Base-by-base conservation (phyloP, 495 filamentous ascomycete species). In the Cetradonia linearis region DNA sequence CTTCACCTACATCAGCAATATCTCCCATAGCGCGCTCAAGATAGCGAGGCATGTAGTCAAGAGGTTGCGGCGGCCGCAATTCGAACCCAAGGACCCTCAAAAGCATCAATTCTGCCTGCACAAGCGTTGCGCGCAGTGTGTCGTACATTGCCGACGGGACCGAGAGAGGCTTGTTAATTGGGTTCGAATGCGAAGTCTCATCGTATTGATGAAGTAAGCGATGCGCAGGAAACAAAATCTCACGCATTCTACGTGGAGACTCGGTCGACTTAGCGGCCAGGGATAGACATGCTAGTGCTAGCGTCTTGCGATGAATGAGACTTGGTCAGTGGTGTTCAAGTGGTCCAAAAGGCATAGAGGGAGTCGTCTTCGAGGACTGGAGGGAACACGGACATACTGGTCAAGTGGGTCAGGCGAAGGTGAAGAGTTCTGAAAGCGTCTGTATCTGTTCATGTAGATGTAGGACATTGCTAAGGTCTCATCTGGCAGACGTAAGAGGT, bases 381-480 rank as follows among this genome's bases (percentile, higher is more conserved):
- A 56, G 40, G 66, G 55, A 47, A 63, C 60, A 67, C 64, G n/a
- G 63, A 67, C 66, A 53, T 67, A 67, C 60, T 56, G 27, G 50
- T 66, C 66, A 33, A 67, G 56, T 36, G 50, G 55, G 53, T 62
- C 56, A 16, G 36, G 27, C n/a, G 56, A 46, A 23, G 10, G 5
- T 11, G 63, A 59, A 33, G 61, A 50, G 33, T 31, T 56, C 20
- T 67, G 55, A 25, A 66, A 67, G 31, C 65, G 65, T 36, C 59
- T 62, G 64, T 76, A 77, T 65, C 69, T 71, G 62, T 77, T 68
- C n/a, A 73, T 63, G 61, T 77, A 77, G 56, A 74, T 66, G 55
- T 72, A 76, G 37, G 72, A 64, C 74, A 73, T 77, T 27, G 73
- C 67, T 20, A 77, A 59, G 10, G 72, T 68, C 66, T 76, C 73